A percentile compares a stretch with the other conserved stretches of the same genome.
Evolutionary conservation across 2,329 filamentous ascomycete species (phyloP).

Genomic region (Calonectria fujianensis): DNA sequence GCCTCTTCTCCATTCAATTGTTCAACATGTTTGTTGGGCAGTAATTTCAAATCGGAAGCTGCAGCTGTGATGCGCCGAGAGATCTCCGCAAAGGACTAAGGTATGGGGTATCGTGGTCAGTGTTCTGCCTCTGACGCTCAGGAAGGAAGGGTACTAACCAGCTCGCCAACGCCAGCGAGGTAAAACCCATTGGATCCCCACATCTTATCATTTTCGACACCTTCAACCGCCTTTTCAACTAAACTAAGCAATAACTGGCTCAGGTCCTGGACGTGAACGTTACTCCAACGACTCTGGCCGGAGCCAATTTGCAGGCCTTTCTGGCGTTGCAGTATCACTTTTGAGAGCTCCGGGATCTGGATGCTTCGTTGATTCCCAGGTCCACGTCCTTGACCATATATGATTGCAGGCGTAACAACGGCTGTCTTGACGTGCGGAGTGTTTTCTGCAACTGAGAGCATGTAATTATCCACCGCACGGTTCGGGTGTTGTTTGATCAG

Average conservation of each 20-base stretch:
- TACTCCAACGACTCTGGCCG: constrained; percentile 59
- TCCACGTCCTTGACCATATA: constrained; percentile 62
- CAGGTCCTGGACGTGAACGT: constrained; percentile 60
- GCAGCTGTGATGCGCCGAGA: constrained; percentile 51
- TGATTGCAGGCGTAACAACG: constrained; percentile 59
- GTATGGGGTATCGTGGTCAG: no score
- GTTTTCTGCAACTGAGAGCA: constrained; percentile 52
- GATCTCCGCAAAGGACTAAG: constrained; percentile 55
- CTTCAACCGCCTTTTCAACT: constrained; percentile 56
- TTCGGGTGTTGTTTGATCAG: constrained; percentile 53
- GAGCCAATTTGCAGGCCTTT: constrained; percentile 57
- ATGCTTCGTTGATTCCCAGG: constrained; percentile 62
- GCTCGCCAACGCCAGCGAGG: constrained; percentile 56
- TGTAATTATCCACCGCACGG: constrained; percentile 61
- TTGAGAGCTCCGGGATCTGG: constrained; percentile 59
- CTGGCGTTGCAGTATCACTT: constrained; percentile 54
- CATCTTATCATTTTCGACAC: constrained; percentile 42
- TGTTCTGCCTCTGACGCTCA: not conserved
- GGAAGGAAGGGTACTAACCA: constrained; percentile 47
- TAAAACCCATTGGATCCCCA: constrained; percentile 63
- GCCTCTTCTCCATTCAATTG: constrained; percentile 62
- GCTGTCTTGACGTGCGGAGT: constrained; percentile 56
- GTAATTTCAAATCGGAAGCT: constrained; percentile 51
- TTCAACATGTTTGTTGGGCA: constrained; percentile 48
- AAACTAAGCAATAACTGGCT: constrained; percentile 55